Base-by-base conservation (phyloP, 2,329 filamentous ascomycete genomes). In the Microcera coccophila region DNA sequence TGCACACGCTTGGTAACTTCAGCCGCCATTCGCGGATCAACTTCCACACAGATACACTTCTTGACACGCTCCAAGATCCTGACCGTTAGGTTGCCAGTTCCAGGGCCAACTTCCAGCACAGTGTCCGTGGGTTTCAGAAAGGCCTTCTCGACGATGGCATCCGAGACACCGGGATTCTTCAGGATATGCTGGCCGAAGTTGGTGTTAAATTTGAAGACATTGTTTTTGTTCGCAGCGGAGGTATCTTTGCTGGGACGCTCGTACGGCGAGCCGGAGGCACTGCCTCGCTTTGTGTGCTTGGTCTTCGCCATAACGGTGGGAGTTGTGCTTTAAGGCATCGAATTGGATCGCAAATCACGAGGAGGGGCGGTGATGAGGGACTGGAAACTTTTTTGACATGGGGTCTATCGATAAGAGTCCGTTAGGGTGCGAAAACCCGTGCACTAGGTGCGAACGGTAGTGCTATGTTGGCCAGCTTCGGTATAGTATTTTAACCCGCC, bases 171-270 rank as follows among this genome's bases (percentile, higher is more conserved):
- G 2, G 87, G 87, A 65, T 95, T 95, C 66, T 95, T 96, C 53
- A 97, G 77, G 49, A 98, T 93, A 66, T 97, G 89, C 63, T 79
- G 75, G 57, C 91, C 90, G 53, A 93, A 80, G 65, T 91, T 75
- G 57, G 86, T 93, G 74, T 95, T 95, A 81, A 96, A 95, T 66
- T 94, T 95, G 80, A 97, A 97, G 67, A 96, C 88, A 58, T 87
- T 90, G 71, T 95, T 90, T 60, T 73, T 73, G 44, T 47, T 53
- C n/a, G 53, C 41, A 42, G 16, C 33, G 16, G 16, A 18, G 4
- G 33, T 19, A 17, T 18, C 8, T 15, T 16, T 20, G 29, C 46
- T 49, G 14, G 65, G 62, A 41, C 70, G 65, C 18, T 74, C 70
- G 54, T 75, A 74, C 1, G 67, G 67, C 2, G 60, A 60, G 20